These are phyloP conservation scores for Lodderomyces pseudojiufengensis DNA, from an alignment of 1,139 yeast genomes.

Conservation along the genomic window DNA sequence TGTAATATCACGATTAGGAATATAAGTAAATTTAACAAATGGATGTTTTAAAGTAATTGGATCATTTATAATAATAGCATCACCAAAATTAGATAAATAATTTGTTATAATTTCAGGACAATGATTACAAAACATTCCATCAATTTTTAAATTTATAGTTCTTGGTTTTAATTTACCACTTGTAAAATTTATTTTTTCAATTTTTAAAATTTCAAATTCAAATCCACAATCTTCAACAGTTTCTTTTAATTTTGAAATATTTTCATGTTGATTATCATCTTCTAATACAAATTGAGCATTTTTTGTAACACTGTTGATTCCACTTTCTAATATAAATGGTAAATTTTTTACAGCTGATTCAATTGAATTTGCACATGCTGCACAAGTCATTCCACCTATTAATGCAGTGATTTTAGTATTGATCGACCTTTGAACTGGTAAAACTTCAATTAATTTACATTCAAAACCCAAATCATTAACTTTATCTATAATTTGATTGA, in stretches of 20 bases:
- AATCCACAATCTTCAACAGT: slow-evolving; percentile 66
- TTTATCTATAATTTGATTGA: slow-evolving; percentile 44
- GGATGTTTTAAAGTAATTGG: slow-evolving; percentile 56
- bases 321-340: slow-evolving; percentile 51
- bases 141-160: slow-evolving; percentile 53
- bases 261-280: slow-evolving; percentile 18
- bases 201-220: slow-evolving; percentile 47
- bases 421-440: slow-evolving; percentile 51
- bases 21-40: slow-evolving; percentile 57
- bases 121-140: slow-evolving; percentile 68
- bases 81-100: slow-evolving; percentile 51
- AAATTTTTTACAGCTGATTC: slow-evolving; percentile 45
- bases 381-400: slow-evolving; percentile 74
- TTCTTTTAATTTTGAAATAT: slow-evolving; percentile 39
- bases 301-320: slow-evolving; percentile 57
- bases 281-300: slow-evolving; percentile 58
- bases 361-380: slow-evolving; percentile 64
- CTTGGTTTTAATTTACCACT: slow-evolving; percentile 47
- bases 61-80: slow-evolving; percentile 53
- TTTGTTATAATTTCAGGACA: slow-evolving; percentile 59
- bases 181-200: slow-evolving; percentile 41
- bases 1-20: slow-evolving; percentile 47
- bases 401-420: slow-evolving; percentile 54
- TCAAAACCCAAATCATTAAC: slow-evolving; percentile 57
- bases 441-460: slow-evolving; percentile 53